phyloP scores from a whole-genome alignment of 345 rosid species.

The Cardamine chenopodiifolia region DNA sequence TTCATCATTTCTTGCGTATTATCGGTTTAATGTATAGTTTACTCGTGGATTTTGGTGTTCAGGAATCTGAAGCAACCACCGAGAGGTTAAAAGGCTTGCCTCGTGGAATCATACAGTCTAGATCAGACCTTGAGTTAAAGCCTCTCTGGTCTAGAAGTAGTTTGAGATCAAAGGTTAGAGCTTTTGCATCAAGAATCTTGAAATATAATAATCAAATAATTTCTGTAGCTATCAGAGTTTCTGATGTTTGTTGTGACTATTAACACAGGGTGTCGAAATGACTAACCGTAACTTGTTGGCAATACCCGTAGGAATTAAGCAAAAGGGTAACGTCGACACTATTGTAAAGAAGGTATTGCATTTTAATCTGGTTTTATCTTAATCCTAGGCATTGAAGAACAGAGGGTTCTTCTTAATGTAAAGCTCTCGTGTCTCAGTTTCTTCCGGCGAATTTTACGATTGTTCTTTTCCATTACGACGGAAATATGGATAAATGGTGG shows the following conservation, averaged over 20 bases:
- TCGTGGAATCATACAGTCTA: constrained; percentile 64
- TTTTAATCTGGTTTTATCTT: constrained; percentile 12
- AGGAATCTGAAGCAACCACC: constrained; percentile 54
- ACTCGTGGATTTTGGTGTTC: constrained; percentile 9
- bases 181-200: constrained; percentile 14
- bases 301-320: constrained; percentile 88
- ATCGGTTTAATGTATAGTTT: background rate
- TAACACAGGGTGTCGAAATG: constrained; percentile 48
- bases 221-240: constrained; percentile 13
- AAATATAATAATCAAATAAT: background rate
- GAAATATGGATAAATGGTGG: constrained; percentile 79
- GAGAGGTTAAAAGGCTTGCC: constrained; percentile 66
- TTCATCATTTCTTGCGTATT: background rate
- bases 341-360: constrained; percentile 76
- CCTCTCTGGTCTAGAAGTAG: constrained; percentile 85
- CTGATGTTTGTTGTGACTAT: constrained; percentile 13
- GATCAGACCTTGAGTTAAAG: constrained; percentile 80
- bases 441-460: constrained; percentile 83
- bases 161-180: constrained; percentile 71
- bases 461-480: constrained; percentile 94
- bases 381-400: constrained; percentile 13
- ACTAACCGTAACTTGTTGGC: constrained; percentile 69
- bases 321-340: constrained; percentile 71
- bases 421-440: constrained; percentile 77
- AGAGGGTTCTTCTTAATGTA: constrained; percentile 30